These are phyloP conservation scores for Coprinellus micaceus DNA, from an alignment of 768 basidiomycete species.

Conservation along the genomic window DNA sequence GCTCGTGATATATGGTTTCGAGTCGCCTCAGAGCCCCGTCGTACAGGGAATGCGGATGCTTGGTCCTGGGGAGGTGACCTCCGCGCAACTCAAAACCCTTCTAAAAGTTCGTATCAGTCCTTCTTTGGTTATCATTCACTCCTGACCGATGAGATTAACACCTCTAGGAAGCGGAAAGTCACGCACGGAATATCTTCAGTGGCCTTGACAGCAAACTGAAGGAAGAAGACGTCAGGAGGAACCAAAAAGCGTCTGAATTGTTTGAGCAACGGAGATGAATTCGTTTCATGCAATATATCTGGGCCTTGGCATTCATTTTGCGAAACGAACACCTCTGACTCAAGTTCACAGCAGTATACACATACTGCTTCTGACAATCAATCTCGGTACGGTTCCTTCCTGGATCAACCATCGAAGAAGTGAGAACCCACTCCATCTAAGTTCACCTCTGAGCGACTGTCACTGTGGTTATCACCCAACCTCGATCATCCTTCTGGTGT, in stretches of 20 bases:
- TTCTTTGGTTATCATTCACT: background rate
- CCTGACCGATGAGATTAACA: no score
- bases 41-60: constrained; percentile 64
- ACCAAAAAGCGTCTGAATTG: constrained; percentile 59
- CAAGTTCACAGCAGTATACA: no score
- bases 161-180: constrained; percentile 59
- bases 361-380: no score
- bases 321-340: no score
- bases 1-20: constrained; percentile 63
- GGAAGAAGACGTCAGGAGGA: constrained; percentile 59
- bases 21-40: constrained; percentile 26
- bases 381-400: no score
- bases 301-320: no score
- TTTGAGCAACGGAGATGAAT: constrained; percentile 18
- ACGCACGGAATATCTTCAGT: constrained; percentile 53
- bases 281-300: background rate
- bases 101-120: constrained; percentile 46
- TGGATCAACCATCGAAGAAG: no score
- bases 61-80: constrained; percentile 57
- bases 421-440: no score
- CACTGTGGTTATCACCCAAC: no score
- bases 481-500: no score
- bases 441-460: no score
- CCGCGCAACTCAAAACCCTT: constrained; percentile 45
- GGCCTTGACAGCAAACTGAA: constrained; percentile 62